Percentiles rank a stretch among this genome's conserved stretches.
These are phyloP conservation scores for Arabidopsis arenosa DNA, from an alignment of 345 rosid species.

Conservation along the genomic window DNA sequence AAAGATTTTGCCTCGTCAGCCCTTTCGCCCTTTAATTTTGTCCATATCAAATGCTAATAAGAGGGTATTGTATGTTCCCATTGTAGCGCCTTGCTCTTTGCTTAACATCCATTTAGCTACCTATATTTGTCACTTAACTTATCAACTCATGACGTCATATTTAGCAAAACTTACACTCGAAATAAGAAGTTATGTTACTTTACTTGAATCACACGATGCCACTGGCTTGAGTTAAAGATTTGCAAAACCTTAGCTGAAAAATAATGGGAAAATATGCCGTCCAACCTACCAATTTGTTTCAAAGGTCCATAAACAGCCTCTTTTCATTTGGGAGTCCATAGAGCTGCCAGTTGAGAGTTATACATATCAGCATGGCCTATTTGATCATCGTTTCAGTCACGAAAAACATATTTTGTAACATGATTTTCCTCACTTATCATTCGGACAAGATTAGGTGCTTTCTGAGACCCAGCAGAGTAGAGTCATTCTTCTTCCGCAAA, in stretches of 20 bases:
- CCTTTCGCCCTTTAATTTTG: too few species aligned
- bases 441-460: slow-evolving; percentile 73
- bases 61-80: slow-evolving; percentile 82
- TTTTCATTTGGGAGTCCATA: slow-evolving; percentile 72
- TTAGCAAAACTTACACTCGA: not conserved
- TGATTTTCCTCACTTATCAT: slow-evolving; percentile 51
- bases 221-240: slow-evolving; percentile 64
- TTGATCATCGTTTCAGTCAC: not conserved
- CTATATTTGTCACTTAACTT: slow-evolving; percentile 36
- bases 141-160: too few species aligned
- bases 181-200: not conserved
- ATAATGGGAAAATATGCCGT: slow-evolving; percentile 80
- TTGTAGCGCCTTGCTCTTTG: slow-evolving; percentile 90
- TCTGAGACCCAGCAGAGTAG: slow-evolving; percentile 62
- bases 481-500: slow-evolving; percentile 80
- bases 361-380: slow-evolving; percentile 10
- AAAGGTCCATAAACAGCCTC: slow-evolving; percentile 80
- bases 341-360: slow-evolving; percentile 2
- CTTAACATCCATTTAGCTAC: slow-evolving; percentile 96
- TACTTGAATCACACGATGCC: slow-evolving; percentile 86
- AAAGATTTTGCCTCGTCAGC: too few species aligned
- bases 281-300: slow-evolving; percentile 85
- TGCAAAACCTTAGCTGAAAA: slow-evolving; percentile 72
- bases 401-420: not conserved
- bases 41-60: slow-evolving; percentile 34